These are phyloP conservation scores for Ceratocystis lukuohia DNA, from an alignment of 2,329 filamentous ascomycete genomes.

Conservation along the genomic window DNA sequence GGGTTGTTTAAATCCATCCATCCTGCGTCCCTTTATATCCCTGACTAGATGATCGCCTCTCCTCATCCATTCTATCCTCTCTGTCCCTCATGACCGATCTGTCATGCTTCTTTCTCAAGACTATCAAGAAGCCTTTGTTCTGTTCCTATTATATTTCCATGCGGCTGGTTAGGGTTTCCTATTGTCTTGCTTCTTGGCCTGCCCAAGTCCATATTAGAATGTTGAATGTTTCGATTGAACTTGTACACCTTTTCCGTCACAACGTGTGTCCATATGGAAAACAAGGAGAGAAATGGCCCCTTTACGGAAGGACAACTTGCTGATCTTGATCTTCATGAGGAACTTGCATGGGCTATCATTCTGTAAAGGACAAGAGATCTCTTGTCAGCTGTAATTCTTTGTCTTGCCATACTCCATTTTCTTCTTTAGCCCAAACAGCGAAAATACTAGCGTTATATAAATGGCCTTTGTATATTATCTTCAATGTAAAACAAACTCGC, in stretches of 20 bases:
- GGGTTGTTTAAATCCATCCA: conserved; percentile 40
- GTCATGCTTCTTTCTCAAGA: neutral
- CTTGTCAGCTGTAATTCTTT: neutral
- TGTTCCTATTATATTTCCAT: conserved; percentile 14
- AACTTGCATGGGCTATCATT: too few relatives aligned
- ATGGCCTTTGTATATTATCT: neutral
- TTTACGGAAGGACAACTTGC: too few relatives aligned
- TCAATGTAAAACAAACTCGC: neutral
- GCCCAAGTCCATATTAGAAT: conserved; percentile 14
- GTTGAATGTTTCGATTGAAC: conserved; percentile 4
- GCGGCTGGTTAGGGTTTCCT: conserved; percentile 10
- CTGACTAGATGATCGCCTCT: neutral
- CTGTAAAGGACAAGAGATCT: neutral
- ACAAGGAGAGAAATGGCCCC: too few relatives aligned
- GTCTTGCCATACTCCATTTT: neutral
- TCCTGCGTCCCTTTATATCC: neutral
- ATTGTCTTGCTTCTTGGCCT: conserved; percentile 8
- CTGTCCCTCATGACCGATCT: conserved; percentile 1
- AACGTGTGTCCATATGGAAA: too few relatives aligned
- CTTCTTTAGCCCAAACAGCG: neutral
- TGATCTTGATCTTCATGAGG: too few relatives aligned
- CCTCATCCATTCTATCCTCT: neutral
- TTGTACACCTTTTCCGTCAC: neutral
- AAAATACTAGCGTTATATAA: neutral
- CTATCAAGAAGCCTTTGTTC: conserved; percentile 5